Evolutionary conservation across 1,284 basidiomycete species (phyloP), one percentile per base, ranked within the genome.

Genomic region (Naganishia albida): DNA sequence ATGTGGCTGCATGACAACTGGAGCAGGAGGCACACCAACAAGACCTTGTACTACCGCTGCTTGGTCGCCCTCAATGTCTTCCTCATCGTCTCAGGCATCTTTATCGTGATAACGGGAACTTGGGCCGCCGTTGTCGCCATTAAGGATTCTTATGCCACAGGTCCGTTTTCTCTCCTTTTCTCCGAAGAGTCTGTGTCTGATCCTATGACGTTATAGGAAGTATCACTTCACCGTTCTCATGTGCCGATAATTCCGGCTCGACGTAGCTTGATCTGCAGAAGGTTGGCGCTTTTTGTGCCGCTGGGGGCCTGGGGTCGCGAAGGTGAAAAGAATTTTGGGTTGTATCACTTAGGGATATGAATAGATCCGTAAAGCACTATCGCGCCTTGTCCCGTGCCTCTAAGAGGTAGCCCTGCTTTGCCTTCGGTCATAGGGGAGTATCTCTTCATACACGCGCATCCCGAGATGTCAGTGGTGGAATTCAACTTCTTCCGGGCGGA

Each of bases 211-310:
- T 34, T 34, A 4, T 10, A 34, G 34, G 34, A 6, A 52, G 49
- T 7, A 76, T 79, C 34, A 70, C 71, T 1, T 72, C 71, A 16
- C 73, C 78, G 7, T 80, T 80, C 69, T 75, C 74, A 1, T 80
- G 79, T 66, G 72, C 72, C 25, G 72, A 75, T 57, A 75, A 76
- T 68, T 71, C 72, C n/a, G 66, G 63, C 23, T 70, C 66, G 1
- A 54, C 57, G 10, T 65, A 38, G n/a, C n/a, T n/a, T n/a, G n/a
- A n/a, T n/a, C n/a, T n/a, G 34, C 34, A 34, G 10, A 4, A 34
- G 34, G 34, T 6, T 34, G 34, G 10, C 6, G 34, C 6, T 4
- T 34, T 10, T 34, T 34, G n/a, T n/a, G n/a, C n/a, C n/a, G n/a
- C n/a, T n/a, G n/a, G n/a, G n/a, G n/a, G 34, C 34, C 10, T 34